These are phyloP conservation scores for Euphorbia schlechtendalii DNA, from an alignment of 441 rosid genomes.

Conservation along the genomic window DNA sequence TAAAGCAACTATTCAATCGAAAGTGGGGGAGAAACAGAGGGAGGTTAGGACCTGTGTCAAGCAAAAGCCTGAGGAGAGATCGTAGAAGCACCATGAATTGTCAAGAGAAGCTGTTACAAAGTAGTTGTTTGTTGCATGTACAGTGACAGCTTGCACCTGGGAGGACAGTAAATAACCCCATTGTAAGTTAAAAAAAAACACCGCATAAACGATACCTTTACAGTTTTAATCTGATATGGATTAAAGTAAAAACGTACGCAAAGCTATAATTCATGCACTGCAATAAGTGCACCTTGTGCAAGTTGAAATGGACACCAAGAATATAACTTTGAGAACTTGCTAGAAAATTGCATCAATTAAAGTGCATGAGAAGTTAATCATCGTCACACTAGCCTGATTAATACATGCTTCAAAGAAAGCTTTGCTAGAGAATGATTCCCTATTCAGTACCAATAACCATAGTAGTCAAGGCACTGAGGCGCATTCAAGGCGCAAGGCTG, in stretches of 20 bases:
- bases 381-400: background rate
- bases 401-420: background rate
- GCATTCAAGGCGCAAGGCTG: too few species aligned
- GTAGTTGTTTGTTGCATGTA: too few species aligned
- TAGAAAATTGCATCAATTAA: background rate
- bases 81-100: constrained; percentile 92
- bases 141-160: constrained; percentile 98
- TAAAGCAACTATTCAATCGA: background rate
- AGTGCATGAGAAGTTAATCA: background rate
- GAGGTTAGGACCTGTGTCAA: constrained; percentile 61
- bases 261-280: background rate
- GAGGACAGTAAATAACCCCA: constrained; percentile 13
- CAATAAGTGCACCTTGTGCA: background rate
- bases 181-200: constrained; percentile 12
- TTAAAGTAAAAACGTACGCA: background rate
- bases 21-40: constrained; percentile 3
- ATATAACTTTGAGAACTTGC: background rate
- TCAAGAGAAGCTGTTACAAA: constrained; percentile 96
- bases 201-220: background rate
- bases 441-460: too few species aligned
- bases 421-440: too few species aligned
- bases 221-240: background rate
- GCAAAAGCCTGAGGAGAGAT: constrained; percentile 83
- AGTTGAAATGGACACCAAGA: background rate
- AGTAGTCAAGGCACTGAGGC: too few species aligned